phyloP scores from a whole-genome alignment of 169 alveolate genomes.

The Amoebophrya sp. region DNA sequence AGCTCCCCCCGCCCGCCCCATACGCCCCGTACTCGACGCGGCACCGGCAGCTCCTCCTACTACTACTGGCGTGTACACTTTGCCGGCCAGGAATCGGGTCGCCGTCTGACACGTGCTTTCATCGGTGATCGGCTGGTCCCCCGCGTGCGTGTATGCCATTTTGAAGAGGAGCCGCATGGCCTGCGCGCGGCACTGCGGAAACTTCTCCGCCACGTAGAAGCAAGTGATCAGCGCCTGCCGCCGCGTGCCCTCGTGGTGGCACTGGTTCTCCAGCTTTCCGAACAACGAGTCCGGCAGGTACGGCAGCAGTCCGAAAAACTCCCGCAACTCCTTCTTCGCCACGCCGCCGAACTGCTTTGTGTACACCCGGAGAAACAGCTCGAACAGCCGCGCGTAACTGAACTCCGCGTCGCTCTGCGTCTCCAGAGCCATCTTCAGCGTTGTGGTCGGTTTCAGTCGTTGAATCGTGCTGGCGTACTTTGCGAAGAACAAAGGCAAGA shows the following conservation, averaged over 20 bases:
- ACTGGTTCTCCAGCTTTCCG: neutral
- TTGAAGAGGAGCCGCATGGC: neutral
- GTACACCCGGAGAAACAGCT: neutral
- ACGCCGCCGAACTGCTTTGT: neutral
- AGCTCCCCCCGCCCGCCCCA: too few species aligned
- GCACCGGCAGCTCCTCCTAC: too few species aligned
- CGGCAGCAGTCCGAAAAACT: neutral
- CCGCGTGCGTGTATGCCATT: neutral
- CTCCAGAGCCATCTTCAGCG: neutral
- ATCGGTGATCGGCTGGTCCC: neutral
- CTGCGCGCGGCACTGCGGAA: neutral
- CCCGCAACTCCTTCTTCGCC: neutral
- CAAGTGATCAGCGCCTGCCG: neutral
- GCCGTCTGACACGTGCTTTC: neutral
- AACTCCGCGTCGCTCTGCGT: too few species aligned
- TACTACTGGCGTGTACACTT: neutral
- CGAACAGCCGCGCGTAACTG: neutral
- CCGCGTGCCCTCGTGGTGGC: neutral
- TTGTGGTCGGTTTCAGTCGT: neutral
- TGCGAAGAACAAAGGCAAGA: neutral
- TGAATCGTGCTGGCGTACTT: neutral
- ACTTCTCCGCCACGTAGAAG: neutral
- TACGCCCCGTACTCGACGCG: too few species aligned
- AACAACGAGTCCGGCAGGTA: neutral
- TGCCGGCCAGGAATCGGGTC: neutral